A percentile compares a stretch with the other conserved stretches of the same genome.
phyloP scores from a whole-genome alignment of 2,329 filamentous ascomycete species.

The Verticillium klebahnii region DNA sequence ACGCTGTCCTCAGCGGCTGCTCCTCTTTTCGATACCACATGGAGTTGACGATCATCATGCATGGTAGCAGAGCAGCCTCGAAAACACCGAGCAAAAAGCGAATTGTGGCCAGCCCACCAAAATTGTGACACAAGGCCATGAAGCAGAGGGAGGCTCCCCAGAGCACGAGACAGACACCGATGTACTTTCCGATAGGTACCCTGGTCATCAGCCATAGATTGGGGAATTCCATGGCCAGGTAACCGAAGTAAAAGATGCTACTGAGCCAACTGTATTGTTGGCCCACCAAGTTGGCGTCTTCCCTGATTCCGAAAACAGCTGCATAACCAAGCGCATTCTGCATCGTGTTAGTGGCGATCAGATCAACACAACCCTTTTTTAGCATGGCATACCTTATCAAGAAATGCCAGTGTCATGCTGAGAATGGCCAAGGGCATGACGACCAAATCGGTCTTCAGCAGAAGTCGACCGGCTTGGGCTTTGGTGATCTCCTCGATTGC shows the following conservation, averaged over 20 bases:
- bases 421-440: conserved; percentile 12
- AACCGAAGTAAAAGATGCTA: conserved; percentile 54
- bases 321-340: conserved; percentile 30
- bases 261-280: conserved; percentile 54
- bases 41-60: conserved; percentile 41
- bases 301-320: conserved; percentile 47
- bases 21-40: conserved; percentile 47
- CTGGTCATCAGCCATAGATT: conserved; percentile 57
- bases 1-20: conserved; percentile 57
- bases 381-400: conserved; percentile 9
- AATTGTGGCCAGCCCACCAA: conserved; percentile 12
- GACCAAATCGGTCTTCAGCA: conserved; percentile 13
- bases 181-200: conserved; percentile 26
- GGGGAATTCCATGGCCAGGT: conserved; percentile 57
- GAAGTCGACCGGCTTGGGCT: conserved; percentile 8
- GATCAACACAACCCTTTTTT: too few species aligned
- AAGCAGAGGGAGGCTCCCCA: conserved; percentile 38
- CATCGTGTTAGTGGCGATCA: neutral
- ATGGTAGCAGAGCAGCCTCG: conserved; percentile 28
- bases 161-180: conserved; percentile 14
- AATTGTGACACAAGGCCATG: conserved; percentile 17
- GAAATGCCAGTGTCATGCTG: conserved; percentile 15
- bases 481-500: conserved; percentile 1
- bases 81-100: conserved; percentile 17
- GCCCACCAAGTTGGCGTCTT: conserved; percentile 45